Evolutionary conservation across 768 basidiomycete species (phyloP), one percentile per base, ranked within the genome.

Genomic region (Suillus variegatus): DNA sequence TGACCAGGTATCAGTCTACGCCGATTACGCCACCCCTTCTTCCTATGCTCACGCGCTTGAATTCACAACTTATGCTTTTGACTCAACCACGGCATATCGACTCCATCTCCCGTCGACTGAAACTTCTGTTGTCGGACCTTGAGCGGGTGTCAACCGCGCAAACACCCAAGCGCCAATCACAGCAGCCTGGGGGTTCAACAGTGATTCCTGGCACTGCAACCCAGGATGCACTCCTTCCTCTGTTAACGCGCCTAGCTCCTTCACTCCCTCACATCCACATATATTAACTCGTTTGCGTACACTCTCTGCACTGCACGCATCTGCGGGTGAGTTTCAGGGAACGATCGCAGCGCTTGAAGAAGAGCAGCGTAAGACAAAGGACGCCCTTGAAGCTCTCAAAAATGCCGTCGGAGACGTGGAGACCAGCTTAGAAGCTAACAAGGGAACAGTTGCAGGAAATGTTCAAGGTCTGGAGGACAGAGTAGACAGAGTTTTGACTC

Each of bases 21-120:
- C 89, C 89, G 2, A 82, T 94, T 20, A 90, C 93, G 0, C 84
- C 90, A 6, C 92, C 93, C 3, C 82, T 98, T n/a, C 80, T 97
- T 4, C 90, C 93, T 0, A 85, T 93, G 58, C 83, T 98, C 62
- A 85, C 86, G 20, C 87, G 92, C 52, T 86, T 98, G 52, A 94
- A 93, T 72, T 87, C 88, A 25, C 95, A 97, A 74, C 81, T 99
- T 28, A 86, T 89, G 8, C 82, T 98, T 18, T 87, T 99, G 55
- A 93, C 97, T 0, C 95, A 98, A 79, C 97, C 97, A 0, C 88
- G 96, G 18, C 95, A 99, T 73, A 89, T 99, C 60, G 97, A 99
- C 76, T 92, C 94, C 13, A 92, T 98, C 67, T 96, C 96, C 2
- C 87, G 97, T 6, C 89, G 97, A 6, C 85, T 99, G 66, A 99